These are phyloP conservation scores for Aspergillus ochraceus DNA, from an alignment of 2,329 filamentous ascomycete genomes.

Conservation along the genomic window DNA sequence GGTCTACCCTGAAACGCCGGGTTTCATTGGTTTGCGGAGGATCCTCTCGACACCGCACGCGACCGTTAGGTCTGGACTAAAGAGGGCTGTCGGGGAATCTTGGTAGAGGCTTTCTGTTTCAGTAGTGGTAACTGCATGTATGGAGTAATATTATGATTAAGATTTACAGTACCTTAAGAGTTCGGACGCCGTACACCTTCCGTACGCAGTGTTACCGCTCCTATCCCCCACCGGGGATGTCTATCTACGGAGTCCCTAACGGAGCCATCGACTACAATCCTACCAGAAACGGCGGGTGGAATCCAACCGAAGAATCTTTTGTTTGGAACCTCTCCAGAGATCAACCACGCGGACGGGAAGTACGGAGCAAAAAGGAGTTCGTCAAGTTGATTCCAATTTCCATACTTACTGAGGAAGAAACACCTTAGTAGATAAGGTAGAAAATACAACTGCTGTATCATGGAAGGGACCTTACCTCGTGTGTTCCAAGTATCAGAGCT, in stretches of 20 bases:
- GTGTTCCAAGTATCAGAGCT: not conserved
- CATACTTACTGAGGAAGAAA: not conserved
- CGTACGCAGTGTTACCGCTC: too few species aligned
- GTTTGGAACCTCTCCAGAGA: constrained; percentile 3
- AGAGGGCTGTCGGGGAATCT: too few species aligned
- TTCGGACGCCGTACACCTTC: too few species aligned
- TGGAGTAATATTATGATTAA: too few species aligned
- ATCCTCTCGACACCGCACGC: constrained; percentile 6
- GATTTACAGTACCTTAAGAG: too few species aligned
- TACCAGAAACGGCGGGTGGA: not conserved
- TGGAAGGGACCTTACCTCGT: too few species aligned
- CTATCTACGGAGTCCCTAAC: not conserved
- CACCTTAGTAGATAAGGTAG: not conserved
- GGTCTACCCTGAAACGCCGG: not conserved
- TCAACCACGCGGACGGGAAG: not conserved
- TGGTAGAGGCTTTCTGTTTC: too few species aligned
- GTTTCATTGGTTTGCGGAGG: constrained; percentile 5
- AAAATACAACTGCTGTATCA: too few species aligned
- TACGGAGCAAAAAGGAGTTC: not conserved
- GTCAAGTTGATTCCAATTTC: not conserved
- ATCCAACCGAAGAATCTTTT: not conserved
- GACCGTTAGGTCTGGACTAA: constrained; percentile 12
- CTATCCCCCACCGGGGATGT: not conserved
- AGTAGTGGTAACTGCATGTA: too few species aligned
- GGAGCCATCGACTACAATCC: not conserved